Evolutionary conservation across 768 basidiomycete species (phyloP).

Genomic region (Leccinum boreale): DNA sequence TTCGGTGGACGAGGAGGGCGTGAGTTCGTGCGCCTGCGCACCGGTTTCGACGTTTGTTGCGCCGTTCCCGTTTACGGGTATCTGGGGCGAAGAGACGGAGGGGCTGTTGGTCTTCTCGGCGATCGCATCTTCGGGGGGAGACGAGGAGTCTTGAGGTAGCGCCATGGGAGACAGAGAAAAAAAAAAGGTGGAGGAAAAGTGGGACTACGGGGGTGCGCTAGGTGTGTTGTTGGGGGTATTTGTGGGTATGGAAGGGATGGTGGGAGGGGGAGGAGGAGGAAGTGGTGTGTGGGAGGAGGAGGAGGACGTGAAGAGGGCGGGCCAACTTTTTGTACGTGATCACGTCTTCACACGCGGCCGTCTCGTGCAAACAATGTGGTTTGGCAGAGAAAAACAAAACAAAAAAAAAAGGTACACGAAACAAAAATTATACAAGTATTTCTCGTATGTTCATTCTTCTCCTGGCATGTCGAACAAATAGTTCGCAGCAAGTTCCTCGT

Average conservation of each 20-base stretch:
- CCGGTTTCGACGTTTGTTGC: constrained; percentile 15
- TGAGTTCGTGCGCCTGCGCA: constrained; percentile 29
- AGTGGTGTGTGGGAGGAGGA: constrained; percentile 15
- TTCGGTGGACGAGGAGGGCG: constrained; percentile 32
- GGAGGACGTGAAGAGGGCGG: constrained; percentile 19
- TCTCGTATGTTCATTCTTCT: constrained; percentile 24
- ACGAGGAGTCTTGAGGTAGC: constrained; percentile 17
- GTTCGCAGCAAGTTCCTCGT: constrained; percentile 95
- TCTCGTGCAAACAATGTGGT: constrained; percentile 29
- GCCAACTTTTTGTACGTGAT: constrained; percentile 30
- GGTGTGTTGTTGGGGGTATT: constrained; percentile 17
- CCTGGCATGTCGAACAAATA: constrained; percentile 82
- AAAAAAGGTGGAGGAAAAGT: not conserved
- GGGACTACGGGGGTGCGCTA: not conserved
- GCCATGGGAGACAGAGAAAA: constrained; percentile 22
- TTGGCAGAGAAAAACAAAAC: not conserved
- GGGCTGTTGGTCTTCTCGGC: constrained; percentile 22
- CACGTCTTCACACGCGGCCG: constrained; percentile 26
- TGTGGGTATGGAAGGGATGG: constrained; percentile 25
- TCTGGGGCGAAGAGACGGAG: constrained; percentile 15
- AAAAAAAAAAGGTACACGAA: constrained; percentile 3
- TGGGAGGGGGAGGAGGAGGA: constrained; percentile 4
- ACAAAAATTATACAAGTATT: not conserved
- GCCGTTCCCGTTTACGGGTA: constrained; percentile 27
- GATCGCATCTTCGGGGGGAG: constrained; percentile 13